These are phyloP conservation scores for Glycine soja DNA, from an alignment of 306 rosid species.

Conservation along the genomic window DNA sequence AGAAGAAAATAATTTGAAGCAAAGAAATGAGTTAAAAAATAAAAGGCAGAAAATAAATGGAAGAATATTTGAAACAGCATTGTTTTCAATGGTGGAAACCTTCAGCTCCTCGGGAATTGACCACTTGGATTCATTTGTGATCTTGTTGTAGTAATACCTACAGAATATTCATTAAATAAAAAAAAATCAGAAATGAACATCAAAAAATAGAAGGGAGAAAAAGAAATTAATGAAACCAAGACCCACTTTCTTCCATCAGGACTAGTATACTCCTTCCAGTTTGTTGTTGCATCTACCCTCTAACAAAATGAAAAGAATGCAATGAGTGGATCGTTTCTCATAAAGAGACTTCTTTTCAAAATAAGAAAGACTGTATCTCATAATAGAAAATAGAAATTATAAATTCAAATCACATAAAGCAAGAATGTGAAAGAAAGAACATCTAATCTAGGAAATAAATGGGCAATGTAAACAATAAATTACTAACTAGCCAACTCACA, in stretches of 20 bases:
- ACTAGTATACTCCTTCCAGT: slow-evolving; percentile 91
- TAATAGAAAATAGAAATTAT: slow-evolving; percentile 34
- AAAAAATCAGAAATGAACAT: slow-evolving; percentile 34
- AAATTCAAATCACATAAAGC: slow-evolving; percentile 30
- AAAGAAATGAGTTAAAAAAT: slow-evolving; percentile 34
- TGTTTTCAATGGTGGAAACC: slow-evolving; percentile 57
- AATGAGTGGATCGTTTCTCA: slow-evolving; percentile 48
- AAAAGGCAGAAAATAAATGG: slow-evolving; percentile 2
- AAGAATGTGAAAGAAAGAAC: slow-evolving; percentile 34
- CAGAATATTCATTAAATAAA: slow-evolving; percentile 45
- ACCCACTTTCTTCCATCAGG: slow-evolving; percentile 92
- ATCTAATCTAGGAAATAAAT: slow-evolving; percentile 40
- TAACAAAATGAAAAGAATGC: slow-evolving; percentile 56
- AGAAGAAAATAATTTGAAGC: slow-evolving; percentile 41
- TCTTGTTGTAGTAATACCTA: slow-evolving; percentile 90
- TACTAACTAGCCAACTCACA: slow-evolving; percentile 36
- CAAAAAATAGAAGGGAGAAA: slow-evolving; percentile 32
- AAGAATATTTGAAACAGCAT: slow-evolving; percentile 23
- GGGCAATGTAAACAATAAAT: slow-evolving; percentile 38
- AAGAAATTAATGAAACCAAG: slow-evolving; percentile 26
- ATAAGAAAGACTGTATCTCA: slow-evolving; percentile 29
- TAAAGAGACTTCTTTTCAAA: slow-evolving; percentile 42
- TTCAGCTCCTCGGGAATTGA: slow-evolving; percentile 83
- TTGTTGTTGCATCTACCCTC: slow-evolving; percentile 94
- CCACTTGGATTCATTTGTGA: slow-evolving; percentile 92